Conservation (phyloP, 495 filamentous ascomycete genomes). For the Tuber melanosporum region DNA sequence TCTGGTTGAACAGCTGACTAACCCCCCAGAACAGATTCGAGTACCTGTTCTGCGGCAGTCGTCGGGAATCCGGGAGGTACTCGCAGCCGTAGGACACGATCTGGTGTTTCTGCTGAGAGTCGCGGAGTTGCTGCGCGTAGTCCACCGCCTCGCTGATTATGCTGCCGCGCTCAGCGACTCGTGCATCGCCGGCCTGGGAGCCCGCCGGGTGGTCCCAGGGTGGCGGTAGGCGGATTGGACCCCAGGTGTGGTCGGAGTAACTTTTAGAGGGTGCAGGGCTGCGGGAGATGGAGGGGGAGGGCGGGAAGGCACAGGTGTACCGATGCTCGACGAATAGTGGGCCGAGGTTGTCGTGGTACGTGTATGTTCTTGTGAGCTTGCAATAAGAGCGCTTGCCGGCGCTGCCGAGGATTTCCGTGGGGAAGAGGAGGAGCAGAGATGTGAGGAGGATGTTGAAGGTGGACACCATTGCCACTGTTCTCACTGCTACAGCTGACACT, state of each 20-base stretch:
- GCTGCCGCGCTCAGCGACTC: conserved; percentile 20
- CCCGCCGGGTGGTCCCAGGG: conserved; percentile 34
- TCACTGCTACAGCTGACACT: not conserved
- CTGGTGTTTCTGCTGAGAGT: conserved; percentile 21
- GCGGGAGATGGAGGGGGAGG: conserved; percentile 45
- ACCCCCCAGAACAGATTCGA: conserved; percentile 37
- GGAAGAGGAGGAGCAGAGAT: not conserved
- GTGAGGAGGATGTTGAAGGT: not conserved
- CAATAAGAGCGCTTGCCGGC: conserved; percentile 13
- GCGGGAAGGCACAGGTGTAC: conserved; percentile 42
- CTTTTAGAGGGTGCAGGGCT: not conserved
- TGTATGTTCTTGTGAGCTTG: conserved; percentile 18
- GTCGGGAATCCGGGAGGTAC: conserved; percentile 13
- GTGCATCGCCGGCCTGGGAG: conserved; percentile 22
- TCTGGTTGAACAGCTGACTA: conserved; percentile 32
- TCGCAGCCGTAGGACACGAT: conserved; percentile 32
- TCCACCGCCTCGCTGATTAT: conserved; percentile 11
- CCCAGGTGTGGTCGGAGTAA: not conserved
- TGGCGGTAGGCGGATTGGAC: conserved; percentile 26
- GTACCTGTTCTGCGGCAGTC: conserved; percentile 18
- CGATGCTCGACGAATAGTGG: conserved; percentile 37
- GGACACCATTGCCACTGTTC: not conserved
- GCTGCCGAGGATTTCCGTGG: not conserved
- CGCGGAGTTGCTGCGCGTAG: conserved; percentile 19
- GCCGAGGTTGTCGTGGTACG: conserved; percentile 27